Evolutionary conservation across 495 filamentous ascomycete species (phyloP).

Genomic region (Parachaetomium inaequale): DNA sequence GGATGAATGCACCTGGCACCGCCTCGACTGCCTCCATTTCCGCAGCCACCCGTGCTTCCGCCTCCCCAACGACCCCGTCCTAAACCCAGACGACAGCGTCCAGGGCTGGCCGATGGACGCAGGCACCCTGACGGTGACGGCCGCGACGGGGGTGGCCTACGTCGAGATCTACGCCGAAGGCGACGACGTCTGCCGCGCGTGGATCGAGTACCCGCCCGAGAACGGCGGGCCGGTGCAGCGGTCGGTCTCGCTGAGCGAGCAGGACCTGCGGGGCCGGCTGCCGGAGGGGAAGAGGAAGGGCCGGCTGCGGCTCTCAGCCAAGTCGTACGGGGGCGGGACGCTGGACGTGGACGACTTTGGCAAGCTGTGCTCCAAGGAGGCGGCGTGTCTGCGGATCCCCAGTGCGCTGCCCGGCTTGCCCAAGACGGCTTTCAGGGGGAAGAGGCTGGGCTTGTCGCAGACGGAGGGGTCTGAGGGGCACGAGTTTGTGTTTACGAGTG

Average conservation of each 20-base stretch:
- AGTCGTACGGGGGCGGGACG: constrained; percentile 68
- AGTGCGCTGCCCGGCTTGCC: constrained; percentile 47
- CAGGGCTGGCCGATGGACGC: constrained; percentile 86
- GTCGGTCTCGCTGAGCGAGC: constrained; percentile 69
- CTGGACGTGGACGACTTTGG: constrained; percentile 71
- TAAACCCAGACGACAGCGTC: constrained; percentile 68
- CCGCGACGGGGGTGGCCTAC: constrained; percentile 74
- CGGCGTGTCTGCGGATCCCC: constrained; percentile 63
- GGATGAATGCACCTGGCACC: constrained; percentile 86
- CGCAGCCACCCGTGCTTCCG: constrained; percentile 88
- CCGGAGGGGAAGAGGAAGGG: constrained; percentile 66
- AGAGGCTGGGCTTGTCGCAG: constrained; percentile 68
- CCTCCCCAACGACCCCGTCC: constrained; percentile 68
- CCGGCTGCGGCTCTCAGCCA: constrained; percentile 65
- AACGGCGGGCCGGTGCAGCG: constrained; percentile 55
- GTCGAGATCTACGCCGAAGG: constrained; percentile 77
- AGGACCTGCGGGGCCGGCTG: constrained; percentile 65
- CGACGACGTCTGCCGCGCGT: constrained; percentile 62
- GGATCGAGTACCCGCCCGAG: constrained; percentile 72
- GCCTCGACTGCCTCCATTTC: constrained; percentile 82
- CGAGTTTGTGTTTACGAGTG: constrained; percentile 70
- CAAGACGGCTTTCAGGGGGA: constrained; percentile 70
- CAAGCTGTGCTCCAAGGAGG: constrained; percentile 65
- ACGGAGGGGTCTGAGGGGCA: constrained; percentile 68
- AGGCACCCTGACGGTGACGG: constrained; percentile 74